Evolutionary conservation across 495 filamentous ascomycete genomes (phyloP), one percentile per base, ranked within the genome.

Genomic region (Annulohypoxylon stygium): DNA sequence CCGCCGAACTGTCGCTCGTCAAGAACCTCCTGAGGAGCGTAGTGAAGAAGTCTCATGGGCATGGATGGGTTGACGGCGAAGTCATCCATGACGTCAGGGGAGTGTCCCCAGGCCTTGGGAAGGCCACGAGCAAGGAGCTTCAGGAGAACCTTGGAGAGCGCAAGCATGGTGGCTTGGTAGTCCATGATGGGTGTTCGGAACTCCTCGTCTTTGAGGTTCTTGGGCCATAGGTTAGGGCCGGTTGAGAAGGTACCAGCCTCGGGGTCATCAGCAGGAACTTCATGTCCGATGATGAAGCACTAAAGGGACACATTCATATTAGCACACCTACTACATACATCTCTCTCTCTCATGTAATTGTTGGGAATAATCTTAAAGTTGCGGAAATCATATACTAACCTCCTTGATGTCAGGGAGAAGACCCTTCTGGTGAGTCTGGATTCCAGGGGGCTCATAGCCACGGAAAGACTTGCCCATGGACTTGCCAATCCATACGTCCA

Each of bases 371-470:
- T 12, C 2, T 45, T 37, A n/a, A n/a, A 10, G 1, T 7, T 16
- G 2, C 3, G 16, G 3, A 4, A 14, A 14, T 33, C 50, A 4
- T 54, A 6, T 54, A 54, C 50, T 33, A 12, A 81, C 86, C 77
- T 88, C 86, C 69, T 88, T 88, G 4, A 85, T 79, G 61, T 87
- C 86, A 1, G 85, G 86, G 0, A 79, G 77, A 10, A 81, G 82
- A 45, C 81, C 83, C 10, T 76, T 73, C 73, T 87, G 83, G 12
- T 87, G 80, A 63, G 82, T 82, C 64, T 88, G 86, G 34, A 82
- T 83, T 58, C 82, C 81, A 39, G 87, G 80, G 12, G 83, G 76
- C 64, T 87, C 86, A 67, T 88, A 88, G 48, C 87, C 85, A 39
- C 85, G 80, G 76, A 86, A 82, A 77, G 82, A 83, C 74, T 80